Evolutionary conservation across 805 yeast genomes (phyloP), one percentile per base, ranked within the genome.

Genomic region (Candida insectalens): DNA sequence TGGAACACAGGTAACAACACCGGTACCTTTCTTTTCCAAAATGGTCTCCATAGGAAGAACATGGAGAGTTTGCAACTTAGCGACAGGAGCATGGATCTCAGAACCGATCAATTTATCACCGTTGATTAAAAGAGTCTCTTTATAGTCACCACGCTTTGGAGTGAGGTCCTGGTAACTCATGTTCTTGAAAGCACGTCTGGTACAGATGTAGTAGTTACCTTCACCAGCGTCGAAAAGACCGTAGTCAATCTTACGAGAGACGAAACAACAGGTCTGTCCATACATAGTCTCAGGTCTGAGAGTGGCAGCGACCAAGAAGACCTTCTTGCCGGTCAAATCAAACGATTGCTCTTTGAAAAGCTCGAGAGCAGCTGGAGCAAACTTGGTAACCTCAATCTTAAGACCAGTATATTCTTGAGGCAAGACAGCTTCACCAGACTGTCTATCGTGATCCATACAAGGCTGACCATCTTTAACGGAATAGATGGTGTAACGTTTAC

Each of bases 391-490:
- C 57, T 73, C 65, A 51, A 92, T 89, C 71, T 92, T 92, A 56
- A 92, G 75, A 47, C 88, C 96, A 22, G 84, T 77, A 61, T 92
- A 92, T 61, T 92, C 98, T 64, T 92, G 97, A 27, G 98, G 96
- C 46, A 79, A 72, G 29, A 92, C 92, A 60, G 94, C 97, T 66
- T 92, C 98, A 57, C 98, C 98, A 32, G 89, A 74, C 60, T 74
- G 82, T 70, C 98, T 80, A 63, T 92, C 98, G 61, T 92, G 98
- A 62, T 92, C 98, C 89, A 92, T 88, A 70, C 98, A 92, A 26
- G 98, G 94, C 69, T 92, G 98, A 44, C 96, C 96, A 62, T 92
- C 98, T 64, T 83, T 89, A 56, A 87, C 95, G 27, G 97, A 88
- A 65, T 84, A 92, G 51, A 92, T 84, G 46, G 98, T 92, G 69